Base-by-base conservation (phyloP, 2,329 filamentous ascomycete genomes). In the Penicillium sp. region DNA sequence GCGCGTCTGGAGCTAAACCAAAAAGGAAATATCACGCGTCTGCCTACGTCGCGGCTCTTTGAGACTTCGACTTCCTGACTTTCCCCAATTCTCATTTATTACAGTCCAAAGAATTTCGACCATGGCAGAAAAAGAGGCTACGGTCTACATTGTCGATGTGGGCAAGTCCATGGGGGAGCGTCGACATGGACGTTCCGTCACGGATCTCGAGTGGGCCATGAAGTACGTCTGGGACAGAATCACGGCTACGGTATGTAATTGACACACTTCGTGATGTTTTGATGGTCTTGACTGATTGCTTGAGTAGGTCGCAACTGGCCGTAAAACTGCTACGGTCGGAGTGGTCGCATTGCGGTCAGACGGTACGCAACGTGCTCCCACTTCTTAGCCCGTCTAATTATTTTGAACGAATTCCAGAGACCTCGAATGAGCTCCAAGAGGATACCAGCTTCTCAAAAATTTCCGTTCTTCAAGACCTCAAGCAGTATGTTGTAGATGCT, bases 221-320 rank as follows among this genome's bases (percentile, higher is more conserved):
- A 87, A 88, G 65, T 99, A 97, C 79, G 86, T 98, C 54, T 99
- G 94, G 93, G 94, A 98, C 82, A 95, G 91, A 75, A 91, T 96
- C 68, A 89, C 89, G 5, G 87, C 86, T 8, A 92, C 89, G 3
- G 89, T 92, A 77, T 78, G 84, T 76, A 10, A 24, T 56, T 58
- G 12, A n/a, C 4, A 7, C 13, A 4, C 28, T 47, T 12, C 6
- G 17, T 19, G 28, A 12, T n/a, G 3, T 26, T n/a, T 33, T 6
- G 19, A n/a, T 1, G 13, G 19, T 13, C 9, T 15, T 30, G n/a
- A 26, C 19, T 60, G 22, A 56, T 10, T 28, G 1, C 3, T 33
- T 13, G 4, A 50, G 7, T 26, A 86, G 83, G 82, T 88, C 40
- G 82, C 83, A 33, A 88, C 84, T n/a, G 89, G 87, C 30, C 86